phyloP scores from a whole-genome alignment of 768 basidiomycete genomes.

The Boletus fagicola region DNA sequence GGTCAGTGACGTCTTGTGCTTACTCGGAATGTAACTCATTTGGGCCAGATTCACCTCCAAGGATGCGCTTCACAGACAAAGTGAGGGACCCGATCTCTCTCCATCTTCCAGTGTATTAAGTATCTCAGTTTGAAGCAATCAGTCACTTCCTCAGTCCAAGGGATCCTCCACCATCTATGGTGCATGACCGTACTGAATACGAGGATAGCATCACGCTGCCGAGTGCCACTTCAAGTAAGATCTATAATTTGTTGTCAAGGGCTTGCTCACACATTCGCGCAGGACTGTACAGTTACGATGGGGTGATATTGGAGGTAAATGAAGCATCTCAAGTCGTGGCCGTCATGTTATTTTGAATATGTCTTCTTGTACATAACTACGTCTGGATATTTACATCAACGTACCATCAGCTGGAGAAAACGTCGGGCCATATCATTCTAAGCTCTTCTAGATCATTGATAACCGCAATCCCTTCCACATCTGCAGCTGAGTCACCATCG shows the following conservation, averaged over 20 bases:
- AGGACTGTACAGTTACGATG: conserved; percentile 70
- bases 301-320: conserved; percentile 76
- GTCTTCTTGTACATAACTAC: conserved; percentile 4
- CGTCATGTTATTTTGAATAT: conserved; percentile 63
- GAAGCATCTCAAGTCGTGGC: conserved; percentile 75
- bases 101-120: background rate
- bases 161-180: conserved; percentile 78
- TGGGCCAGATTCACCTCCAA: conserved; percentile 63
- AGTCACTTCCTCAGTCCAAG: conserved; percentile 73
- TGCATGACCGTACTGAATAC: conserved; percentile 74
- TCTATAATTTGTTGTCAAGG: background rate
- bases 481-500: conserved; percentile 35
- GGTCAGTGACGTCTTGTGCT: conserved; percentile 40
- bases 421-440: conserved; percentile 68
- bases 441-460: conserved; percentile 65
- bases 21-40: conserved; percentile 1
- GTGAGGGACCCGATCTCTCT: conserved; percentile 35
- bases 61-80: conserved; percentile 69
- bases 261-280: background rate
- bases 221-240: conserved; percentile 66
- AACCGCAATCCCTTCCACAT: conserved; percentile 46
- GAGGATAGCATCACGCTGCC: conserved; percentile 69
- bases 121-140: conserved; percentile 71
- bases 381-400: conserved; percentile 1
- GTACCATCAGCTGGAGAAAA: conserved; percentile 48